Conservation (phyloP, 371 early-diverging fungal species). For the Neoconidiobolus thromboides region DNA sequence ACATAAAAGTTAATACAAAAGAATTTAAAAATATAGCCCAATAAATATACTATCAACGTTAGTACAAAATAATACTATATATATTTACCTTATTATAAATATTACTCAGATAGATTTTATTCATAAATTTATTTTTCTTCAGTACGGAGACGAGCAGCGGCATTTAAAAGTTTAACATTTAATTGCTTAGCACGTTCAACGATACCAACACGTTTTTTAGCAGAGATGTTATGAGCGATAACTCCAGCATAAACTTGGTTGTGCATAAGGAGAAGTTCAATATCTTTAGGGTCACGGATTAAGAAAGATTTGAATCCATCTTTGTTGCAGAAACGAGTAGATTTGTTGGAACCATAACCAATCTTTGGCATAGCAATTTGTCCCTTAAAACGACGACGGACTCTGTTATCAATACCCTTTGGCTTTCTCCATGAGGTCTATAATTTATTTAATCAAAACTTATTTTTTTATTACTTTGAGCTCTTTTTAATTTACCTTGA, state of each 20-base stretch:
- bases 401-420: slow-evolving; percentile 99
- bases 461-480: slow-evolving; percentile 11
- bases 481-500: slow-evolving; percentile 39
- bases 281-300: slow-evolving; percentile 86
- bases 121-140: slow-evolving; percentile 23
- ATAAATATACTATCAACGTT: too few relatives aligned
- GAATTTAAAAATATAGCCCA: too few relatives aligned
- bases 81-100: too few relatives aligned
- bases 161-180: slow-evolving; percentile 95
- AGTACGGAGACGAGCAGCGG: slow-evolving; percentile 84
- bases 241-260: slow-evolving; percentile 98
- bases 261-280: slow-evolving; percentile 95
- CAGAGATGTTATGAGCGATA: slow-evolving; percentile 94
- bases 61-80: too few relatives aligned
- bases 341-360: slow-evolving; percentile 94
- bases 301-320: slow-evolving; percentile 98
- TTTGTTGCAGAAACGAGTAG: slow-evolving; percentile 91
- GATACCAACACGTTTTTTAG: slow-evolving; percentile 94
- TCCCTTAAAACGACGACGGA: slow-evolving; percentile 98
- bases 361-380: slow-evolving; percentile 98
- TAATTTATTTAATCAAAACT: too few relatives aligned
- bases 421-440: slow-evolving; percentile 98
- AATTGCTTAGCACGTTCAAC: slow-evolving; percentile 95
- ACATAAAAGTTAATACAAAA: too few relatives aligned
- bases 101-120: neutral